phyloP scores from a whole-genome alignment of 148 eudicot species.

The Simmondsia chinensis region DNA sequence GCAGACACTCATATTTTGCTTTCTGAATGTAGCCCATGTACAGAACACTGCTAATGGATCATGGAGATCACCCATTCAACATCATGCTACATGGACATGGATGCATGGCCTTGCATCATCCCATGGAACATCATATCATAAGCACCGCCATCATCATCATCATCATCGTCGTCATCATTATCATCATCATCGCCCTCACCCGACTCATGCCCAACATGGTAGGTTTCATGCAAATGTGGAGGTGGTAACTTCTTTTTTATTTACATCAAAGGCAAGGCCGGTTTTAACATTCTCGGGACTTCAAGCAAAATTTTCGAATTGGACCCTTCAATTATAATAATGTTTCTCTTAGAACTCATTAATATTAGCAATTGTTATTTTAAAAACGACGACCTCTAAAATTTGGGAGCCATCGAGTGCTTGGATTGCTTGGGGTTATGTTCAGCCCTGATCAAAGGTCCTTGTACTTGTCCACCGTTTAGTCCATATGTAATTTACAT shows the following conservation, averaged over 20 bases:
- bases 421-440: too few species aligned
- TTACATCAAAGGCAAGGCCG: neutral
- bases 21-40: slow-evolving; percentile 11
- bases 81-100: slow-evolving; percentile 13
- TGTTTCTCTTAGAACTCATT: too few species aligned
- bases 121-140: slow-evolving; percentile 15
- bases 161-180: slow-evolving; percentile 4
- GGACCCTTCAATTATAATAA: too few species aligned
- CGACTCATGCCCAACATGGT: slow-evolving; percentile 10
- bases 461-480: too few species aligned
- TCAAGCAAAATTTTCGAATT: too few species aligned
- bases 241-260: slow-evolving; percentile 17
- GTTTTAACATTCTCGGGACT: neutral
- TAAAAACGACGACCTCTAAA: too few species aligned
- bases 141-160: slow-evolving; percentile 30
- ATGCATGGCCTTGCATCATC: slow-evolving; percentile 14
- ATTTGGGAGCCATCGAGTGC: too few species aligned
- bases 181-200: slow-evolving; percentile 3
- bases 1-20: neutral
- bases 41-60: slow-evolving; percentile 8
- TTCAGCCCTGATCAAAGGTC: too few species aligned
- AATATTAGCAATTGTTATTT: too few species aligned
- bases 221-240: slow-evolving; percentile 20
- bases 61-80: slow-evolving; percentile 9
- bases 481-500: too few species aligned